Percentiles rank a stretch among this genome's conserved stretches.
These are phyloP conservation scores for Solidago caesia DNA, from an alignment of 129 eudicot genomes.

Conservation along the genomic window DNA sequence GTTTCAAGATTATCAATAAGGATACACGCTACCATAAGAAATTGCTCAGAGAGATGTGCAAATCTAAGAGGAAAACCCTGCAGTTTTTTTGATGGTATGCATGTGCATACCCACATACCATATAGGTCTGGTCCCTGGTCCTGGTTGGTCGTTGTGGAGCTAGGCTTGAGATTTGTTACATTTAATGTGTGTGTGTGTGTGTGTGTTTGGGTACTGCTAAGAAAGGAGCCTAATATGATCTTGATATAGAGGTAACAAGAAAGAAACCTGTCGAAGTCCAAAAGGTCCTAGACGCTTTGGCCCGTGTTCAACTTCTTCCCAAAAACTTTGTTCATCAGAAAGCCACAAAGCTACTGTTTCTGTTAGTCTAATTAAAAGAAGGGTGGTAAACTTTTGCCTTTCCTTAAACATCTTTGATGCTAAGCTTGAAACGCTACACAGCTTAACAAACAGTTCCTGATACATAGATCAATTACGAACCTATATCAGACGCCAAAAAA, in stretches of 20 bases:
- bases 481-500: not conserved
- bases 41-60: too few relatives aligned
- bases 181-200: too few relatives aligned
- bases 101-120: too few relatives aligned
- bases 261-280: slow-evolving; percentile 87
- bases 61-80: too few relatives aligned
- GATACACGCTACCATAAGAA: too few relatives aligned
- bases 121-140: too few relatives aligned
- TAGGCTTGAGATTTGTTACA: too few relatives aligned
- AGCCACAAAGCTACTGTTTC: slow-evolving; percentile 91
- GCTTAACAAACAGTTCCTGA: slow-evolving; percentile 70
- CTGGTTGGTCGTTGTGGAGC: too few relatives aligned
- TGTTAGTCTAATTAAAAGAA: slow-evolving; percentile 85
- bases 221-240: not conserved
- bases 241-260: slow-evolving; percentile 13
- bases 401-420: slow-evolving; percentile 85
- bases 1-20: too few relatives aligned
- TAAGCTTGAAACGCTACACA: slow-evolving; percentile 51
- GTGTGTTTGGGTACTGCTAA: not conserved
- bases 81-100: too few relatives aligned
- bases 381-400: slow-evolving; percentile 81
- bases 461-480: slow-evolving; percentile 3
- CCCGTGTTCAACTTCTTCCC: slow-evolving; percentile 88
- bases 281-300: slow-evolving; percentile 67
- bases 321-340: slow-evolving; percentile 85